Evolutionary conservation across 306 rosid genomes (phyloP).

Genomic region (Glycine tomentella): DNA sequence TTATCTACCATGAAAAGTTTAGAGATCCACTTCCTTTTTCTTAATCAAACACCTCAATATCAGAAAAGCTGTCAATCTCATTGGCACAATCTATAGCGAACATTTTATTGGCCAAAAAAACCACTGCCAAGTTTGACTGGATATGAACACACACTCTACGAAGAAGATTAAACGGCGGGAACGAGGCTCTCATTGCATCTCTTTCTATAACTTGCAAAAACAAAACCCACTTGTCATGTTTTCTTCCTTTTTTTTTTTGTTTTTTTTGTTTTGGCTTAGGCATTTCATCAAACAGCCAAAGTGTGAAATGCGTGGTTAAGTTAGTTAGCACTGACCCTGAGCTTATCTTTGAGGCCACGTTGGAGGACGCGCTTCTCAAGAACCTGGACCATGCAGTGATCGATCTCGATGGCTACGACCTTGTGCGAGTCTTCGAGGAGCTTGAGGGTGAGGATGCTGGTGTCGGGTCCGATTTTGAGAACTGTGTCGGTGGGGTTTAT

Average conservation of each 20-base stretch:
- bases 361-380: slow-evolving; percentile 70
- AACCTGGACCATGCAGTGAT: slow-evolving; percentile 74
- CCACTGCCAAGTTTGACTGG: no score
- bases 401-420: slow-evolving; percentile 78
- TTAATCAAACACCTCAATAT: no score
- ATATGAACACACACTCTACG: no score
- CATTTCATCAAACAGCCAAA: slow-evolving; percentile 42
- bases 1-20: no score
- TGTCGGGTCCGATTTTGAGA: slow-evolving; percentile 97
- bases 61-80: no score
- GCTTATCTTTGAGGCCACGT: slow-evolving; percentile 36
- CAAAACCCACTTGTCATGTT: neutral
- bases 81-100: no score
- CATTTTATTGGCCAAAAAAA: no score
- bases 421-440: no score
- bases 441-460: slow-evolving; percentile 91
- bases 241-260: neutral
- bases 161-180: no score
- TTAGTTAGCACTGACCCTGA: slow-evolving; percentile 55
- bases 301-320: neutral
- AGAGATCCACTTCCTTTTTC: no score
- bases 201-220: slow-evolving; percentile 64
- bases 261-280: neutral
- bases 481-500: slow-evolving; percentile 79
- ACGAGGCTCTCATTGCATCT: no score